Evolutionary conservation across 768 basidiomycete species (phyloP).

Genomic region (Amanita rubescens): DNA sequence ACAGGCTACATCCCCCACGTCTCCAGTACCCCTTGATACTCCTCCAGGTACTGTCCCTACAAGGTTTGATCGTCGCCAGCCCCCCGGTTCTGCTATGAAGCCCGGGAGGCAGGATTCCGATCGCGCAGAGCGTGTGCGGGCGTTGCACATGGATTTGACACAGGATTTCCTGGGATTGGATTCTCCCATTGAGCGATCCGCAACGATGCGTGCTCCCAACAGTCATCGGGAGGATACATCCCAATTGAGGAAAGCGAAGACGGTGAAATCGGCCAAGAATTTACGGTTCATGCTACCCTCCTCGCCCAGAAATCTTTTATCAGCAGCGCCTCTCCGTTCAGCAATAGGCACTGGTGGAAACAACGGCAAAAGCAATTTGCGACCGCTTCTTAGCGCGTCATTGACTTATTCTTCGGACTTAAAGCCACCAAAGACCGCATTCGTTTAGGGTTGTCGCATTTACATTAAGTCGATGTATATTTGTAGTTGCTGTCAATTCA

Average conservation of each 20-base stretch:
- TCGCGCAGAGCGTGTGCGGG: background rate
- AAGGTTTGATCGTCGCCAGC: background rate
- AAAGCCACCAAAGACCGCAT: background rate
- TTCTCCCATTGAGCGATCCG: background rate
- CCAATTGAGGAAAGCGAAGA: slow-evolving; percentile 1
- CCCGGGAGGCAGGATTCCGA: background rate
- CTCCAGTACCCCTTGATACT: background rate
- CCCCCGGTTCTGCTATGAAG: background rate
- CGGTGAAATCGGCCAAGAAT: background rate
- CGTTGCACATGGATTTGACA: slow-evolving; percentile 5
- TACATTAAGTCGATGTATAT: background rate
- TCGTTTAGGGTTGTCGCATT: background rate
- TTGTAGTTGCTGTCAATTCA: background rate
- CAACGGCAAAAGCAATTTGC: background rate
- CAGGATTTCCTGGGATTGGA: background rate
- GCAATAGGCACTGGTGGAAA: background rate
- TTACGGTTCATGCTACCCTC: slow-evolving; percentile 4
- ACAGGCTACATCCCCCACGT: background rate
- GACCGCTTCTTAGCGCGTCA: background rate
- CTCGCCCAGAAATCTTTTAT: background rate
- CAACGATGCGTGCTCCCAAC: background rate
- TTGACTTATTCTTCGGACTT: background rate
- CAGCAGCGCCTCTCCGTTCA: background rate
- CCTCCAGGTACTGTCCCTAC: background rate
- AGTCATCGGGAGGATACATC: background rate